These are phyloP conservation scores for Sugiyamaella novakii DNA, from an alignment of 1,139 yeast genomes.

Conservation along the genomic window DNA sequence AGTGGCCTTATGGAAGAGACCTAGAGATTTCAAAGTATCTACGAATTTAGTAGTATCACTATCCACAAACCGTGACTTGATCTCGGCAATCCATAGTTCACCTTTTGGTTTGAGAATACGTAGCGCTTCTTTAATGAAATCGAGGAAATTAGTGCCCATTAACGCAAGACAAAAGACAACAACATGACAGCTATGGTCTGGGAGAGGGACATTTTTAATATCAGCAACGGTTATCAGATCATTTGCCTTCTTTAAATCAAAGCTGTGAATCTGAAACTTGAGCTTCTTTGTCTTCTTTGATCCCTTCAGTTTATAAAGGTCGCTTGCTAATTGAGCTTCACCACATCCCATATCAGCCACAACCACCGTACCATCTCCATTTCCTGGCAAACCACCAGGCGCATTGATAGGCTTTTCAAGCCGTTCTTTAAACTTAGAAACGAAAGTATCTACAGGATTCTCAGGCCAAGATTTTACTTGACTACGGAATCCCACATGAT, in stretches of 20 bases:
- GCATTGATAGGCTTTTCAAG: conserved; percentile 74
- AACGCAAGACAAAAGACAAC: conserved; percentile 90
- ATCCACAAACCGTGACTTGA: conserved; percentile 84
- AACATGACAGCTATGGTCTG: conserved; percentile 73
- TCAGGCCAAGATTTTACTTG: conserved; percentile 98
- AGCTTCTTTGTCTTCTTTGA: conserved; percentile 42
- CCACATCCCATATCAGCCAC: conserved; percentile 99
- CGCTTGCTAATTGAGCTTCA: conserved; percentile 82
- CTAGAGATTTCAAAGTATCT: conserved; percentile 70
- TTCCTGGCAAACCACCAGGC: conserved; percentile 86
- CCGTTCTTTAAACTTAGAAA: conserved; percentile 65
- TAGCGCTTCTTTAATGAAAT: conserved; percentile 86
- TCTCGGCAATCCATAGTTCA: conserved; percentile 96
- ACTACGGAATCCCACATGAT: conserved; percentile 90
- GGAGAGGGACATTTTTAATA: conserved; percentile 83
- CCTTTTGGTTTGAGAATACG: conserved; percentile 88
- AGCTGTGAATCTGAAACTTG: conserved; percentile 71
- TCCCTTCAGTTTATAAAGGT: conserved; percentile 51
- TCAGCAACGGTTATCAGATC: conserved; percentile 94
- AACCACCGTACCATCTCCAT: conserved; percentile 52
- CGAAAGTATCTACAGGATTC: conserved; percentile 91
- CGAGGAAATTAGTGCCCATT: conserved; percentile 96
- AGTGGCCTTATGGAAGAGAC: conserved; percentile 85
- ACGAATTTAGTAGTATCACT: conserved; percentile 66
- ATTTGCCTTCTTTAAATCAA: conserved; percentile 85